phyloP scores from a whole-genome alignment of 352 stramenopile genomes.

The Phytophthora brassicae region DNA sequence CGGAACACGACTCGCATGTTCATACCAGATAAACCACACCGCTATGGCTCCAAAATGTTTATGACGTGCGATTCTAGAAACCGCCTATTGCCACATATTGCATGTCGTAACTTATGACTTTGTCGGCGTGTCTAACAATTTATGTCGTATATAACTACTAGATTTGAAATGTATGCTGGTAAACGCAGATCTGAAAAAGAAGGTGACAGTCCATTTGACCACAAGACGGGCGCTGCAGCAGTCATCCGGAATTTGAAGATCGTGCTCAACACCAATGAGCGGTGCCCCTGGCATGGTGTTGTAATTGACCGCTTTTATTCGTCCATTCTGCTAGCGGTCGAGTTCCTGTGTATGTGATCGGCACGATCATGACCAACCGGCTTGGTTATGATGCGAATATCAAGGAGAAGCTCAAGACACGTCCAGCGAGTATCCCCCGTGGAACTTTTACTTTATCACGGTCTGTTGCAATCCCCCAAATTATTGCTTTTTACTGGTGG shows the following conservation, averaged over 20 bases:
- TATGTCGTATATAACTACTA: too few species aligned
- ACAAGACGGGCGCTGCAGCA: slow-evolving; percentile 1
- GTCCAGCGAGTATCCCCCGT: neutral
- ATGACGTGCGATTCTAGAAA: too few species aligned
- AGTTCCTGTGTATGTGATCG: slow-evolving; percentile 13
- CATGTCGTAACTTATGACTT: too few species aligned
- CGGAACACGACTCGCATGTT: too few species aligned
- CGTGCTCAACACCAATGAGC: neutral
- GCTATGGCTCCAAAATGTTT: slow-evolving; percentile 23
- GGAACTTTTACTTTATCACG: neutral
- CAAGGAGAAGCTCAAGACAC: neutral
- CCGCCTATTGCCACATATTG: too few species aligned
- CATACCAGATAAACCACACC: too few species aligned
- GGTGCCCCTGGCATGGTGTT: neutral
- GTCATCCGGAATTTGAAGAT: too few species aligned
- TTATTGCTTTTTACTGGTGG: neutral
- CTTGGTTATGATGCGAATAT: neutral
- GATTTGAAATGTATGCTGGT: too few species aligned
- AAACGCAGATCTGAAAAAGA: too few species aligned
- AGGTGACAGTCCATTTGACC: too few species aligned
- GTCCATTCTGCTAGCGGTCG: slow-evolving; percentile 10
- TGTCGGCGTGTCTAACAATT: too few species aligned
- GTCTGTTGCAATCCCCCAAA: neutral
- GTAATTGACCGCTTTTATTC: slow-evolving; percentile 23
- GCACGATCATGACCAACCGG: slow-evolving; percentile 1